Evolutionary conservation across 2,329 filamentous ascomycete species (phyloP).

Genomic region (Cladobotryum mycophilum): DNA sequence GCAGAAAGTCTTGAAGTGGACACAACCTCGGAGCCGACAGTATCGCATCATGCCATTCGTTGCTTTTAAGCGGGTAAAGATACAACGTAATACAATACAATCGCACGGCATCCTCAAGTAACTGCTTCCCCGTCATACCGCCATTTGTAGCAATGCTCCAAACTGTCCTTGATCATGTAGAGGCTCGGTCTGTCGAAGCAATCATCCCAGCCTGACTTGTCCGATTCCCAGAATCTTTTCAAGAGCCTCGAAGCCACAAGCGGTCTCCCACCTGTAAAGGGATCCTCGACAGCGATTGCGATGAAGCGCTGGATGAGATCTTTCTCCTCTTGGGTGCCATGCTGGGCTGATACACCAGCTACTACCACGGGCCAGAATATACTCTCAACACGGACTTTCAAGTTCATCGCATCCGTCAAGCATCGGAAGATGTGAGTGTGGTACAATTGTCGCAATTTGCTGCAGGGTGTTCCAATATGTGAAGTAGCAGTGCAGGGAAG

Average conservation of each 20-base stretch:
- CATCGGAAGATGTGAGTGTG: conserved; percentile 6
- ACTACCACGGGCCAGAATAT: conserved; percentile 10
- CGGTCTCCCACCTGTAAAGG: conserved; percentile 4
- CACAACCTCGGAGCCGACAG: no score
- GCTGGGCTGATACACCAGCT: conserved; percentile 2
- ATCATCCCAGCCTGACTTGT: conserved; percentile 8
- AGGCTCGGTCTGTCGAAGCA: conserved; percentile 6
- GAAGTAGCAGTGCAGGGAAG: conserved; percentile 1
- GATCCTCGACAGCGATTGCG: conserved; percentile 4
- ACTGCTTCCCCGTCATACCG: no score
- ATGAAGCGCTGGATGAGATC: conserved; percentile 4
- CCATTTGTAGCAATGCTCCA: no score
- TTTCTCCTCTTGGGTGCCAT: background rate
- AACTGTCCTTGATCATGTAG: no score
- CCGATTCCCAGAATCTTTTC: conserved; percentile 9
- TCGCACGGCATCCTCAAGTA: no score
- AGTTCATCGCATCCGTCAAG: background rate
- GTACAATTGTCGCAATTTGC: background rate
- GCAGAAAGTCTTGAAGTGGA: no score
- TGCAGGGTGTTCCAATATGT: background rate
- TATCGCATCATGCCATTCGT: no score
- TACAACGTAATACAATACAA: no score
- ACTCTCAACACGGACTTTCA: background rate
- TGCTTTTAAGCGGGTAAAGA: no score
- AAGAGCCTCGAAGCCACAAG: conserved; percentile 1